Evolutionary conservation across 1,284 basidiomycete genomes (phyloP), one percentile per base, ranked within the genome.

Genomic region (Somion occarium): DNA sequence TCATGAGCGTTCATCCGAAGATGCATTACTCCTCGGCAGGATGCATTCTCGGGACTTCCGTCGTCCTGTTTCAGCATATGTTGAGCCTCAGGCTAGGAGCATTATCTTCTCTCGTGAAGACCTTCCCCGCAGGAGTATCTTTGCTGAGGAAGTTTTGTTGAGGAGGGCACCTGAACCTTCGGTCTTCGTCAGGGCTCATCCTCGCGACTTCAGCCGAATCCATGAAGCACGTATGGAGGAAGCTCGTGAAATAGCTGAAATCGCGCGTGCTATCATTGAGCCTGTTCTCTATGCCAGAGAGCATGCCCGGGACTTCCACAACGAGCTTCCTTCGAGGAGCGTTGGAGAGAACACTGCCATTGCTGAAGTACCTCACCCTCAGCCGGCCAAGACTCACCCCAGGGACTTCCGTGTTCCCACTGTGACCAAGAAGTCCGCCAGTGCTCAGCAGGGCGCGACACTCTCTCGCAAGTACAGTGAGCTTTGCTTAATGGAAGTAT

Each of bases 41-140:
- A 41, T 41, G 39, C 39, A 41, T 18, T 22, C 39, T 18, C 39
- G 39, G 9, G 39, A 41, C 39, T 41, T 41, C 39, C 39, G 39
- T 41, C 39, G 39, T 19, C 7, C 18, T 22, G 20, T 41, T 19
- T 18, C 39, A 15, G 39, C 7, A 19, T 5, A 9, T 18, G 20
- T 41, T 18, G 30, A 34, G 15, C 39, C 39, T 19, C 15, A 19
- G 19, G 9, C 39, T 5, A 15, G 39, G 9, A 41, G 39, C 18
- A 41, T 41, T 22, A 41, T 7, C 39, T 41, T 15, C 15, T 15
- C 39, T 9, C 39, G 39, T 15, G 39, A 41, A 19, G 39, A 41
- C 18, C 9, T 41, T 18, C 7, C 13, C 18, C 39, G 15, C 7
- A 15, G 39, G 30, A 34, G 15, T 15, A 7, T 34, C 30, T 7